phyloP scores from a whole-genome alignment of 164 flowering plant species.

The Sedum album region DNA sequence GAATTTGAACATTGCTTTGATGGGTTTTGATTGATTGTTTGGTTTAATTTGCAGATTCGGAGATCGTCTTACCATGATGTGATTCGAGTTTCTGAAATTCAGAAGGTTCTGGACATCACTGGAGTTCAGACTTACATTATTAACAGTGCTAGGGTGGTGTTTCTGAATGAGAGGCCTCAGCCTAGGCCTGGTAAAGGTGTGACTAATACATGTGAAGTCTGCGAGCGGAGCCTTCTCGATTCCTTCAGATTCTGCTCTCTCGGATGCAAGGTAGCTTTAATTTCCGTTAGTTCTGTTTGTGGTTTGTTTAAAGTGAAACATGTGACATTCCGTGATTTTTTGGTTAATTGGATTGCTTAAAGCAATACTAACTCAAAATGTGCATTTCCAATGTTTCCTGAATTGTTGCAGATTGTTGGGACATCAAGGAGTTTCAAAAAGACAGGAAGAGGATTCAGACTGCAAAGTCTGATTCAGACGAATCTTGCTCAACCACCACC shows the following conservation, averaged over 20 bases:
- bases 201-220: slow-evolving; percentile 80
- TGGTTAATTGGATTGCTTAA: neutral
- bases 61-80: slow-evolving; percentile 97
- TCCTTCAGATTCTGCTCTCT: slow-evolving; percentile 91
- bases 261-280: slow-evolving; percentile 76
- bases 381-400: neutral
- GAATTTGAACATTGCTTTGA: neutral
- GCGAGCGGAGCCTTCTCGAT: slow-evolving; percentile 83
- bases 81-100: slow-evolving; percentile 85
- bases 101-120: slow-evolving; percentile 70
- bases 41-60: slow-evolving; percentile 52
- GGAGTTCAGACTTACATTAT: slow-evolving; percentile 89
- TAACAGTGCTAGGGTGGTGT: slow-evolving; percentile 87
- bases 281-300: neutral
- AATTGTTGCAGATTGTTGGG: slow-evolving; percentile 50
- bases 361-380: neutral
- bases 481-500: slow-evolving; percentile 24
- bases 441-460: slow-evolving; percentile 18
- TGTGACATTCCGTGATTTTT: neutral
- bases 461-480: slow-evolving; percentile 50
- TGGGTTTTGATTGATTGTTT: neutral
- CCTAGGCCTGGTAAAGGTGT: slow-evolving; percentile 95
- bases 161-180: slow-evolving; percentile 86
- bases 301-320: no score
- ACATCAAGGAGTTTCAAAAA: slow-evolving; percentile 50